Conservation (phyloP, 306 rosid species). For the Castanopsis chinensis region DNA sequence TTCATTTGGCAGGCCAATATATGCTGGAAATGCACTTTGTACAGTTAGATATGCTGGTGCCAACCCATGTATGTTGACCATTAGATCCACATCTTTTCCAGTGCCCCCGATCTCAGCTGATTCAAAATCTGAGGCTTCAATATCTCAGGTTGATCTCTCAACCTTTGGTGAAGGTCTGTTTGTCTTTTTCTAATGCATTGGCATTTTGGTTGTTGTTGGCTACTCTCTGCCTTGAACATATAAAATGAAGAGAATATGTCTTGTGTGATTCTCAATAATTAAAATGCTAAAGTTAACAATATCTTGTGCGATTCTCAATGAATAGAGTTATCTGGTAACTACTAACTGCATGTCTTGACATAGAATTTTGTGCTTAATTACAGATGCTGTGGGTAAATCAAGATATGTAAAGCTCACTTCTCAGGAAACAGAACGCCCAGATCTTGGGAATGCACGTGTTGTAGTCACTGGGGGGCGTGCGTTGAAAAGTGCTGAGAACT, state of each 20-base stretch:
- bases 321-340: conserved; percentile 9
- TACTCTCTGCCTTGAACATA: conserved; percentile 7
- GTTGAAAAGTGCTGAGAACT: conserved; percentile 85
- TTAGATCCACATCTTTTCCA: conserved; percentile 85
- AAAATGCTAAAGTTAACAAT: conserved; percentile 22
- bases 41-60: conserved; percentile 71
- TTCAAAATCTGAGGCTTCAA: conserved; percentile 58
- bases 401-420: conserved; percentile 63
- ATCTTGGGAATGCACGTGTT: conserved; percentile 85
- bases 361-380: background rate
- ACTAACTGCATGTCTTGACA: background rate
- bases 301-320: conserved; percentile 11
- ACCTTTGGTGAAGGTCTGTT: conserved; percentile 76
- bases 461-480: conserved; percentile 91
- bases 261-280: background rate
- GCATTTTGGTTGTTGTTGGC: background rate
- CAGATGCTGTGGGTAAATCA: conserved; percentile 70
- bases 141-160: conserved; percentile 93
- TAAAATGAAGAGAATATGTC: background rate
- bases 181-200: conserved; percentile 25
- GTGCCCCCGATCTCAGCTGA: conserved; percentile 39
- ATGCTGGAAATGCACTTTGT: conserved; percentile 95
- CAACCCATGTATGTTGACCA: conserved; percentile 81
- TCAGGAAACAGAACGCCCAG: conserved; percentile 76
- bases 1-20: conserved; percentile 76